Evolutionary conservation across 257 asterid genomes (phyloP).

Genomic region (Rubia yunnanensis): DNA sequence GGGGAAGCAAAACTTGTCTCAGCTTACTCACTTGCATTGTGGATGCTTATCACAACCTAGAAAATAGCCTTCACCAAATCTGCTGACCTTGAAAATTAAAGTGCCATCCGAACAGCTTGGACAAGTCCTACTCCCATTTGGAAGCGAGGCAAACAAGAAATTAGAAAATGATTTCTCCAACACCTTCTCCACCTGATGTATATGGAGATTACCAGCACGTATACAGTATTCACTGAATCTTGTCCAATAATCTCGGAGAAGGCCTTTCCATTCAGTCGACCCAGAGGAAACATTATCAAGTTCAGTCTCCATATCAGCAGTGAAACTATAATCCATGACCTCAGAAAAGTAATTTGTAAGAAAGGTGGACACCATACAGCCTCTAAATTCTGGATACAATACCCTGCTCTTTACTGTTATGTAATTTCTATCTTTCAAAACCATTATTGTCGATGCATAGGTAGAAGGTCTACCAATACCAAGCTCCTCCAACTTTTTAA

Average conservation of each 20-base stretch:
- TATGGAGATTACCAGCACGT: conserved; percentile 47
- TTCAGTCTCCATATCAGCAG: conserved; percentile 97
- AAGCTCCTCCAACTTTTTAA: conserved; percentile 89
- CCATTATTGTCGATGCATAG: conserved; percentile 79
- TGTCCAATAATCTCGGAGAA: conserved; percentile 84
- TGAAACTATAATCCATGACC: conserved; percentile 88
- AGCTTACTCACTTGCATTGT: conserved; percentile 71
- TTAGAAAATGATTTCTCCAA: conserved; percentile 69
- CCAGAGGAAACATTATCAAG: conserved; percentile 95
- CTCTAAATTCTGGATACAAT: conserved; percentile 80
- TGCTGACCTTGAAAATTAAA: conserved; percentile 81
- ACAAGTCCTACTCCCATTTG: conserved; percentile 59
- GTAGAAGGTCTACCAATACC: conserved; percentile 99
- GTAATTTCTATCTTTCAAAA: conserved; percentile 78
- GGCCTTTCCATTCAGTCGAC: conserved; percentile 95
- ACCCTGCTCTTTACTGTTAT: conserved; percentile 50
- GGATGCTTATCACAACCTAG: conserved; percentile 97
- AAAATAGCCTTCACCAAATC: conserved; percentile 83
- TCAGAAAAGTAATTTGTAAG: conserved; percentile 78
- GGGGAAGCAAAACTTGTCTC: neutral
- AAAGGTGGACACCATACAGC: conserved; percentile 93
- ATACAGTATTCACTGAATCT: conserved; percentile 84
- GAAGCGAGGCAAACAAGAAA: conserved; percentile 67
- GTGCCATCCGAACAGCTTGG: conserved; percentile 78
- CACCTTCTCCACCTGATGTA: conserved; percentile 93